phyloP scores from a whole-genome alignment of 441 rosid species.

The Pelargonium australe region DNA sequence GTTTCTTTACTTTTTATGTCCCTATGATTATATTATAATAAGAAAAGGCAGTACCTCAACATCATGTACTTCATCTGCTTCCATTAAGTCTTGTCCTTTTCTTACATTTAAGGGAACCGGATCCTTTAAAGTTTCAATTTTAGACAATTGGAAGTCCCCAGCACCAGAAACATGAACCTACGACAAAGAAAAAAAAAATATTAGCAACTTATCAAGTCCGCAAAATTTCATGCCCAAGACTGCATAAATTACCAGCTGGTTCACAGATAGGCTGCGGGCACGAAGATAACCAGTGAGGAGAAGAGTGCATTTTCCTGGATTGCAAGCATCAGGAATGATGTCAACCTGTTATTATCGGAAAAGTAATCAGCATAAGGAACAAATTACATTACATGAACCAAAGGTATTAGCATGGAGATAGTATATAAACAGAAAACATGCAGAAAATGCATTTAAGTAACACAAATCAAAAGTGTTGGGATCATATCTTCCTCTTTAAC shows the following conservation, averaged over 20 bases:
- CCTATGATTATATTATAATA: neutral
- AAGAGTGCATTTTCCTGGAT: conserved; percentile 54
- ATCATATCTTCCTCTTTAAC: neutral
- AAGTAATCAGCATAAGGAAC: neutral
- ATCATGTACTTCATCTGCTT: conserved; percentile 46
- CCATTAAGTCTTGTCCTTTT: conserved; percentile 65
- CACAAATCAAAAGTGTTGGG: neutral
- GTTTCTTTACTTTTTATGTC: neutral
- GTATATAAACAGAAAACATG: neutral
- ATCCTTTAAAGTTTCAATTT: conserved; percentile 74
- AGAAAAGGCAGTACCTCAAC: conserved; percentile 41
- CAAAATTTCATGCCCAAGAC: conserved; percentile 16
- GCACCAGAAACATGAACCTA: conserved; percentile 87
- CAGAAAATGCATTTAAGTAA: neutral
- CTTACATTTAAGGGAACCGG: conserved; percentile 62
- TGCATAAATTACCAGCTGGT: conserved; percentile 67
- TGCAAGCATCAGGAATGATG: conserved; percentile 39
- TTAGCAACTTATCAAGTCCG: conserved; percentile 16
- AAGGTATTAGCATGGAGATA: neutral
- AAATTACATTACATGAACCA: neutral
- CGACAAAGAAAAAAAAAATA: conserved; percentile 16
- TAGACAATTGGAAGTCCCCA: conserved; percentile 84
- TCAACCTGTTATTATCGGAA: conserved; percentile 38
- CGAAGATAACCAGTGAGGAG: conserved; percentile 70
- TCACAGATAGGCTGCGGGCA: conserved; percentile 68